phyloP scores from a whole-genome alignment of 1,139 yeast genomes.

The Yamadazyma atlantica region DNA sequence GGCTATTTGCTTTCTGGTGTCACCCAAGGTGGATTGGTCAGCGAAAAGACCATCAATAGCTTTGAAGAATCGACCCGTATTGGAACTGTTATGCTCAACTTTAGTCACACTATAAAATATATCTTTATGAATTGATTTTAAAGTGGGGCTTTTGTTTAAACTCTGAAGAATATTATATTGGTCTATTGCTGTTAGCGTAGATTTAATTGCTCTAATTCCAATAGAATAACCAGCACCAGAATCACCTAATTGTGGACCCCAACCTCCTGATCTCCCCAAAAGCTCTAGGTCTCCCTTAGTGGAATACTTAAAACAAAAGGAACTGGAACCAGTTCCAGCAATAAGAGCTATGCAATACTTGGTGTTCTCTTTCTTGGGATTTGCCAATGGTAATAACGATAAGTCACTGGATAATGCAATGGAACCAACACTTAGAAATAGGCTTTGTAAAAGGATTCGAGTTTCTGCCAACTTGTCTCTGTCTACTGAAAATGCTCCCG shows the following conservation, averaged over 20 bases:
- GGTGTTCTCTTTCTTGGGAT: not conserved
- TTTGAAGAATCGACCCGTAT: not conserved
- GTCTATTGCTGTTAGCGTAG: constrained; percentile 7
- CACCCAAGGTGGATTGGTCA: not conserved
- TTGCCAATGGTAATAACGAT: constrained; percentile 6
- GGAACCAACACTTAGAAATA: not conserved
- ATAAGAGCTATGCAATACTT: constrained; percentile 7
- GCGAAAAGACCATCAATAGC: not conserved
- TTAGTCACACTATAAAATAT: constrained; percentile 1
- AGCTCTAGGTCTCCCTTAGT: constrained; percentile 3
- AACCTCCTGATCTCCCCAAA: constrained; percentile 9
- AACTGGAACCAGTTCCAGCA: constrained; percentile 10
- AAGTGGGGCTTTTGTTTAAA: not conserved
- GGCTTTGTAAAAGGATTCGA: not conserved
- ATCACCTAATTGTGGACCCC: constrained; percentile 11
- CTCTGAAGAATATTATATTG: not conserved
- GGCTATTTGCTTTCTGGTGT: constrained; percentile 4
- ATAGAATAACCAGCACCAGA: constrained; percentile 9
- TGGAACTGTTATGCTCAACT: not conserved
- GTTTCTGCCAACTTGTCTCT: constrained; percentile 1
- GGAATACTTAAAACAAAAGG: constrained; percentile 5
- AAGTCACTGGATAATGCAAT: constrained; percentile 7
- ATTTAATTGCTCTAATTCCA: constrained; percentile 5
- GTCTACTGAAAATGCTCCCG: constrained; percentile 7
- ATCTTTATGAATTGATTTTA: constrained; percentile 4